Conservation (phyloP, 2,329 filamentous ascomycete species). For the Fusarium acutatum region DNA sequence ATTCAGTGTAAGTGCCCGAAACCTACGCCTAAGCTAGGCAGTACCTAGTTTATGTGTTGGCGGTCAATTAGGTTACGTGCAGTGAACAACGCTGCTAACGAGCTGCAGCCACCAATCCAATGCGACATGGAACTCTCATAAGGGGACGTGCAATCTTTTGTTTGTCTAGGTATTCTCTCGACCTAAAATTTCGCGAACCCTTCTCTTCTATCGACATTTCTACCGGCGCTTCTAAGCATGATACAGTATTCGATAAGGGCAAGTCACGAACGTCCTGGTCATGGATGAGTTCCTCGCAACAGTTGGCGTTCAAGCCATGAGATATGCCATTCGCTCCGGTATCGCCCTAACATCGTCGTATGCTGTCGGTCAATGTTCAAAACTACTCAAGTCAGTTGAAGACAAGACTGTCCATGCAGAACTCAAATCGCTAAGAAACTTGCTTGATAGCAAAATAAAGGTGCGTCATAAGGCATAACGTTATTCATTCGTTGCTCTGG, state of each 20-base stretch:
- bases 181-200: neutral
- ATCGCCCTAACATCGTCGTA: conserved; percentile 86
- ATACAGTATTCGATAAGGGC: conserved; percentile 1
- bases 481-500: neutral
- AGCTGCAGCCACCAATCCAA: conserved; percentile 19
- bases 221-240: conserved; percentile 13
- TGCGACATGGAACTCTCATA: conserved; percentile 13
- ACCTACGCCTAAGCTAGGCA: neutral
- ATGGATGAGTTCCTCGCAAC: conserved; percentile 75
- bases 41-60: conserved; percentile 1
- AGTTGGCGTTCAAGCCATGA: conserved; percentile 77
- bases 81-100: conserved; percentile 23
- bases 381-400: conserved; percentile 80
- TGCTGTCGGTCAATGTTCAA: conserved; percentile 82
- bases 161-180: neutral
- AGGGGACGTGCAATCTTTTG: conserved; percentile 19
- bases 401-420: conserved; percentile 74
- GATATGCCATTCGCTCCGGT: conserved; percentile 89
- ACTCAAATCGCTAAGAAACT: conserved; percentile 74
- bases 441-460: conserved; percentile 86
- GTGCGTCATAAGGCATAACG: conserved; percentile 50
- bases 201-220: neutral
- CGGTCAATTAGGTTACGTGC: conserved; percentile 26
- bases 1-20: conserved; percentile 11
- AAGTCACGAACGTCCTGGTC: conserved; percentile 15